Evolutionary conservation across 2,329 filamentous ascomycete species (phyloP).

Genomic region (Apiospora arundinis): DNA sequence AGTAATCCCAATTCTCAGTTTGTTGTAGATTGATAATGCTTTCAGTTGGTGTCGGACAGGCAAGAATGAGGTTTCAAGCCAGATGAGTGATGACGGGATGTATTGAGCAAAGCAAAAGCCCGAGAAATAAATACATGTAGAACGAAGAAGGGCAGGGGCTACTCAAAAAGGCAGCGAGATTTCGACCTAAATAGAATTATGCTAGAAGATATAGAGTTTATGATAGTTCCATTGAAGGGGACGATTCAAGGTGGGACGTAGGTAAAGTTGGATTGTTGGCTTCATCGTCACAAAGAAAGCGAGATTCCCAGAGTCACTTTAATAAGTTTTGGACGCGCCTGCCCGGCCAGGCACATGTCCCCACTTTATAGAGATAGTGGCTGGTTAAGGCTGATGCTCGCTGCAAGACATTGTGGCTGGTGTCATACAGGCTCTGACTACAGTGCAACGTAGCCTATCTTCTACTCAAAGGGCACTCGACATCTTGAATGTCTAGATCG

Average conservation of each 20-base stretch:
- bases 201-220: not conserved
- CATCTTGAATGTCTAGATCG: no score
- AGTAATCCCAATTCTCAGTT: not conserved
- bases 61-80: not conserved
- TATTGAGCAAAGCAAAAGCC: not conserved
- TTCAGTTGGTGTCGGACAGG: not conserved
- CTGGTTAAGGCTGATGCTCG: conserved; percentile 1
- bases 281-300: conserved; percentile 1
- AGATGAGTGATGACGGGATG: not conserved
- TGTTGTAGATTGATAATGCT: not conserved
- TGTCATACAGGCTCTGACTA: not conserved
- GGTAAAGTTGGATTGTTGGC: not conserved
- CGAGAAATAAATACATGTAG: conserved; percentile 9
- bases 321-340: conserved; percentile 10
- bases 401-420: not conserved
- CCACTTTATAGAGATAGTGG: not conserved
- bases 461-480: no score
- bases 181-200: not conserved
- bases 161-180: not conserved
- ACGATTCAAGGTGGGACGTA: not conserved
- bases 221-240: not conserved
- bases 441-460: no score
- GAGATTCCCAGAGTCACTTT: not conserved
- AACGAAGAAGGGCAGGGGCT: no score
- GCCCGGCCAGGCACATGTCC: not conserved